These are phyloP conservation scores for Lasiosphaeriaceae sp. DNA, from an alignment of 495 filamentous ascomycete genomes.

Conservation along the genomic window DNA sequence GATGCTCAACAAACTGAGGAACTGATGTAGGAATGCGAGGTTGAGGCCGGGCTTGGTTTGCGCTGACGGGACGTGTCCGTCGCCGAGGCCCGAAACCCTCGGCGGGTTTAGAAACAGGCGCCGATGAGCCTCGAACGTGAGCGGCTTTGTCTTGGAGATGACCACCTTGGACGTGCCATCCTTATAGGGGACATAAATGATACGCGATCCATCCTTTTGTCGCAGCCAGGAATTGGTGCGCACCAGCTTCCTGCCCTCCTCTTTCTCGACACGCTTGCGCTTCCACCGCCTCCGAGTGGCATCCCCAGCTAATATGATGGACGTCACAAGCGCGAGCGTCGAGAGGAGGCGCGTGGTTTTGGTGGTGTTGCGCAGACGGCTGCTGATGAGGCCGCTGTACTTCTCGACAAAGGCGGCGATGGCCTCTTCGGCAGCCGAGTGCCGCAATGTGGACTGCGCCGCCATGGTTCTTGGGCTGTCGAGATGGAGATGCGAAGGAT, in stretches of 20 bases:
- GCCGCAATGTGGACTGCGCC: conserved; percentile 77
- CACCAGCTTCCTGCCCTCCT: conserved; percentile 71
- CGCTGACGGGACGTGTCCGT: conserved; percentile 77
- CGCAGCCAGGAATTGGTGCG: conserved; percentile 88
- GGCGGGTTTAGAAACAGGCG: conserved; percentile 91
- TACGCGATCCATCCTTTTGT: conserved; percentile 89
- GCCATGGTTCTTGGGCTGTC: conserved; percentile 61
- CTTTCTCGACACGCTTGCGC: conserved; percentile 66
- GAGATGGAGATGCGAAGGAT: not conserved
- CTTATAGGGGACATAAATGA: conserved; percentile 91
- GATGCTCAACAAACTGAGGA: conserved; percentile 89
- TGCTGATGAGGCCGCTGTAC: conserved; percentile 59
- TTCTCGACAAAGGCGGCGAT: conserved; percentile 63
- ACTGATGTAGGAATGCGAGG: conserved; percentile 96
- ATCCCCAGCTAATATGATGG: conserved; percentile 72
- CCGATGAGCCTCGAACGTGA: conserved; percentile 94
- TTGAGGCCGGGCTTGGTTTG: conserved; percentile 94
- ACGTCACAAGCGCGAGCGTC: conserved; percentile 66
- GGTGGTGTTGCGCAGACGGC: conserved; percentile 58
- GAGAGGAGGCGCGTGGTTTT: conserved; percentile 66
- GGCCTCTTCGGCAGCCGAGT: conserved; percentile 59
- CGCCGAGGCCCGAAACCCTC: conserved; percentile 66
- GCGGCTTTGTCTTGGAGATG: conserved; percentile 86
- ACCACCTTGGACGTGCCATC: conserved; percentile 83
- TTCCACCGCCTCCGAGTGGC: conserved; percentile 72